Conservation (phyloP, 495 filamentous ascomycete species). For the Thermochaetoides thermophila region DNA sequence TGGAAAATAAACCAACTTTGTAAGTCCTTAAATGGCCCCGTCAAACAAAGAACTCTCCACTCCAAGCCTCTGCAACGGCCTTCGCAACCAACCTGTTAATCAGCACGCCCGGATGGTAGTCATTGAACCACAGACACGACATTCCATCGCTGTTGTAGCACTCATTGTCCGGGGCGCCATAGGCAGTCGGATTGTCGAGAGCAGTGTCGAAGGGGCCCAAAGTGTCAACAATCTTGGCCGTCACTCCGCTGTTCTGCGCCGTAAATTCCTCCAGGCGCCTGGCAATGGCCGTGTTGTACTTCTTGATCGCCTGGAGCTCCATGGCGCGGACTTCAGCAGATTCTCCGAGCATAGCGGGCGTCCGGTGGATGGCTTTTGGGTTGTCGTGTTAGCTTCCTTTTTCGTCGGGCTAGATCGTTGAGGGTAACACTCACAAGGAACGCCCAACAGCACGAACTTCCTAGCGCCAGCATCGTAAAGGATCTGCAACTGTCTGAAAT, state of each 20-base stretch:
- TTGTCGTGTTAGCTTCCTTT: too few species aligned
- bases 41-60: constrained; percentile 17
- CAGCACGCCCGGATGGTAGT: constrained; percentile 29
- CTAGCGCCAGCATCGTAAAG: constrained; percentile 51
- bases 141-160: constrained; percentile 31
- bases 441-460: constrained; percentile 62
- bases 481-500: constrained; percentile 38
- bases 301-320: constrained; percentile 23
- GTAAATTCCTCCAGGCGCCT: constrained; percentile 14
- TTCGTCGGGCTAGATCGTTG: too few species aligned
- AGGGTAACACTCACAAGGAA: constrained; percentile 36
- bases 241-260: constrained; percentile 15
- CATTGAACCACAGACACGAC: constrained; percentile 31
- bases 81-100: constrained; percentile 23
- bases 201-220: constrained; percentile 22
- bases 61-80: constrained; percentile 28
- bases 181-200: constrained; percentile 26
- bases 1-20: too few species aligned
- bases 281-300: constrained; percentile 23
- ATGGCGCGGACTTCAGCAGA: constrained; percentile 7
- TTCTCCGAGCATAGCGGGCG: constrained; percentile 34
- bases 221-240: constrained; percentile 25
- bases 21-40: too few species aligned
- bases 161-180: constrained; percentile 27
- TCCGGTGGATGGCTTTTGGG: constrained; percentile 51